phyloP scores from a whole-genome alignment of 2,329 filamentous ascomycete species.

The Aspergillus texensis region DNA sequence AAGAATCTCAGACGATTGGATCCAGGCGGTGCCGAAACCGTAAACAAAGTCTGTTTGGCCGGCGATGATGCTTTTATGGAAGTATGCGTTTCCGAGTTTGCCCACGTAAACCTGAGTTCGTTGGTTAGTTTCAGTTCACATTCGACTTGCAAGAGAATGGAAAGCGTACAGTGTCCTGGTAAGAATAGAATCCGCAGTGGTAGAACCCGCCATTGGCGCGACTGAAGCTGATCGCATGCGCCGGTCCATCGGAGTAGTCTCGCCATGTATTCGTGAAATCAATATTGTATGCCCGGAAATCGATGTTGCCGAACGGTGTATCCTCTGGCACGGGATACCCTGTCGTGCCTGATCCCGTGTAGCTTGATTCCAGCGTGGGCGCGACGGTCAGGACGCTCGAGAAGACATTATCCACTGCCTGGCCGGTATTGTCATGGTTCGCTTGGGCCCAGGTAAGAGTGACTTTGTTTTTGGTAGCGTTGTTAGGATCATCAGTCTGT shows the following conservation, averaged over 20 bases:
- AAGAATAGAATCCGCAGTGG: slow-evolving; percentile 66
- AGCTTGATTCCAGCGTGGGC: slow-evolving; percentile 63
- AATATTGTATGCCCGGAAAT: slow-evolving; percentile 69
- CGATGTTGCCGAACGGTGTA: slow-evolving; percentile 64
- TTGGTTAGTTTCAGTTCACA: not conserved
- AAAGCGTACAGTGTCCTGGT: slow-evolving; percentile 62
- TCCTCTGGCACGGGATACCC: slow-evolving; percentile 62
- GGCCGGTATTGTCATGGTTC: slow-evolving; percentile 47
- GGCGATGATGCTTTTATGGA: slow-evolving; percentile 62
- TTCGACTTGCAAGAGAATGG: not conserved
- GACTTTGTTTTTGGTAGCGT: slow-evolving; percentile 54
- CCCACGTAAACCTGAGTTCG: slow-evolving; percentile 58
- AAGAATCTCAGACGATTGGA: slow-evolving; percentile 56
- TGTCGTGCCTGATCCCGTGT: slow-evolving; percentile 64
- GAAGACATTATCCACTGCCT: slow-evolving; percentile 60
- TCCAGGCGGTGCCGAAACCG: slow-evolving; percentile 67
- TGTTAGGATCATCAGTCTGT: slow-evolving; percentile 53
- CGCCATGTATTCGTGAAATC: slow-evolving; percentile 65
- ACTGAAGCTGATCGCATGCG: slow-evolving; percentile 62
- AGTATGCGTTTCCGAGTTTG: slow-evolving; percentile 68
- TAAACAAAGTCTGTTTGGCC: slow-evolving; percentile 71
- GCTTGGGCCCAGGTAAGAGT: slow-evolving; percentile 63
- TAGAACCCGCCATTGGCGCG: slow-evolving; percentile 70
- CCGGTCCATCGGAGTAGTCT: slow-evolving; percentile 57
- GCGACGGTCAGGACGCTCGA: slow-evolving; percentile 65